Base-by-base conservation (phyloP, 805 yeast genomes). In the Wickerhamiella sergipiensis region DNA sequence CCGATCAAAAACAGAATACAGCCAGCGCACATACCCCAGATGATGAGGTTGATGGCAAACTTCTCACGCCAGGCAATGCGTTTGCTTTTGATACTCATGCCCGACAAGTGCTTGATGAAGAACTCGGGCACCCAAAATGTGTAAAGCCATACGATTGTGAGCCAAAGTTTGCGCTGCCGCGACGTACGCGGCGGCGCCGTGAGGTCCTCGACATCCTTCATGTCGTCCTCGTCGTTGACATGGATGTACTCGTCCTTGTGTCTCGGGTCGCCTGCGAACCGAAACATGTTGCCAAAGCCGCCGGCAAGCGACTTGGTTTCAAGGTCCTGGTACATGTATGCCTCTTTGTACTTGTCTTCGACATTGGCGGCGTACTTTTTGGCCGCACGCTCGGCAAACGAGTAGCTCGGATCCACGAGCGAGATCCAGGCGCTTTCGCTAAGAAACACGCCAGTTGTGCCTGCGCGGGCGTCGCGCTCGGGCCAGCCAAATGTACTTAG, bases 51-150 rank as follows among this genome's bases (percentile, higher is more conserved):
- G 57, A 70, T 70, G 8, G 73, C 70, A 21, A 70, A 53, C 57
- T 70, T 69, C 49, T 69, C 73, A 19, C 72, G 57, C 73, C 73
- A 70, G 1, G 73, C 73, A 9, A 65, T 52, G 17, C 71, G 67
- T 7, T 69, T 60, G 51, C 68, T 68, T 42, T 61, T 61, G 42
- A 69, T 56, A 2, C 61, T 58, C 57, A 68, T 63, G 13, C 59
- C 46, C 2, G 69, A 68, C 21, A 66, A n/a, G 13, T 45, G 43
- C 50, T 53, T 52, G 51, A 69, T 62, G 43, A 64, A 55, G 6
- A 52, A 46, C 10, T 70, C 70, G 4, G 73, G 73, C n/a, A 67
- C 55, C 67, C 69, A 70, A 66, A 67, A 70, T 1, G 73, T 70
- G 29, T 61, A 57, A 6, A 57, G 22, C 66, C 65, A 64, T 1